Percentiles rank a stretch among this genome's conserved stretches.
These are phyloP conservation scores for Heritiera fomes DNA, from an alignment of 345 rosid genomes.

Conservation along the genomic window DNA sequence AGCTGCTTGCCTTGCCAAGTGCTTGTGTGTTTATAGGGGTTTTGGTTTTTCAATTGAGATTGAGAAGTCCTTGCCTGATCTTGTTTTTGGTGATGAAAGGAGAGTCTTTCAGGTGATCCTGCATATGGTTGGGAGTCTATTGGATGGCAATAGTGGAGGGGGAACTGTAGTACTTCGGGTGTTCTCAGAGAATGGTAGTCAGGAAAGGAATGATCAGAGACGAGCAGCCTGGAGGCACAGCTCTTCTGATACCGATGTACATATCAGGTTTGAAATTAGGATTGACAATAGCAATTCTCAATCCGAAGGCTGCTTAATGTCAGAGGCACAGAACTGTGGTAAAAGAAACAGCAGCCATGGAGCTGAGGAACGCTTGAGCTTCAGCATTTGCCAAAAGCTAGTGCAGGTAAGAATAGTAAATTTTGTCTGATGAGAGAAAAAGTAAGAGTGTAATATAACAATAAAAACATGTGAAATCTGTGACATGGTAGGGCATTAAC, in stretches of 20 bases:
- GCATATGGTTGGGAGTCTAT: slow-evolving; percentile 83
- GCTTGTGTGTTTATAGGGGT: slow-evolving; percentile 70
- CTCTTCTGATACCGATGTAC: slow-evolving; percentile 60
- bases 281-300: slow-evolving; percentile 36
- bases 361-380: slow-evolving; percentile 70
- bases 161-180: slow-evolving; percentile 55
- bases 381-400: slow-evolving; percentile 85
- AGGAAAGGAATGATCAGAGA: slow-evolving; percentile 61
- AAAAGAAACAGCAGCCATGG: slow-evolving; percentile 48
- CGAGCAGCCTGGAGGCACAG: slow-evolving; percentile 74
- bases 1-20: slow-evolving; percentile 78
- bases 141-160: slow-evolving; percentile 48
- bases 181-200: slow-evolving; percentile 63
- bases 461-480: background rate
- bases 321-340: slow-evolving; percentile 44
- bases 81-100: slow-evolving; percentile 76
- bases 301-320: slow-evolving; percentile 44
- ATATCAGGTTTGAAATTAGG: slow-evolving; percentile 66
- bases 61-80: slow-evolving; percentile 73
- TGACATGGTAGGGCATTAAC: background rate
- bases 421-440: background rate
- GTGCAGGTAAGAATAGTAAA: slow-evolving; percentile 57
- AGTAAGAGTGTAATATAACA: background rate
- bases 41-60: slow-evolving; percentile 63
- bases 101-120: slow-evolving; percentile 86